These are phyloP conservation scores for Alliaria petiolata DNA, from an alignment of 345 rosid genomes.

Conservation along the genomic window DNA sequence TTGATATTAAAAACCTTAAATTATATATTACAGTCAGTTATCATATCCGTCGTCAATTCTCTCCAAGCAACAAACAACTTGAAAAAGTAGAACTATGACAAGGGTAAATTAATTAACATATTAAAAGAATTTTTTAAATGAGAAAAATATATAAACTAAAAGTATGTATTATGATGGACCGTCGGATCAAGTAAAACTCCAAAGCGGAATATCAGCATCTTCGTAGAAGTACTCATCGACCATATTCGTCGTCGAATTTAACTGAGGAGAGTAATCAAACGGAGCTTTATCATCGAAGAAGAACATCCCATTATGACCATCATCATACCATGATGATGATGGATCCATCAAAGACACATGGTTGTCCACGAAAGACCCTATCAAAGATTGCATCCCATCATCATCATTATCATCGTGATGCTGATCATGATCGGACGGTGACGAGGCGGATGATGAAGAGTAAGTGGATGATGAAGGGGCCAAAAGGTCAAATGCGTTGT, in stretches of 20 bases:
- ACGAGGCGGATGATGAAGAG: conserved; percentile 28
- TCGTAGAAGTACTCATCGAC: conserved; percentile 53
- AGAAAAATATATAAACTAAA: neutral
- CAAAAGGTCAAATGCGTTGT: conserved; percentile 17
- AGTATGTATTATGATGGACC: conserved; percentile 10
- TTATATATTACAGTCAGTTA: neutral
- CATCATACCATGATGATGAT: conserved; percentile 38
- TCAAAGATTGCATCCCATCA: conserved; percentile 40
- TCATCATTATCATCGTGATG: conserved; percentile 35
- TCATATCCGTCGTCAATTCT: conserved; percentile 14
- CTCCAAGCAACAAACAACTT: conserved; percentile 25
- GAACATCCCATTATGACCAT: conserved; percentile 36
- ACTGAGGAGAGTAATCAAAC: conserved; percentile 37
- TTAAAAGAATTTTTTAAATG: conserved; percentile 14
- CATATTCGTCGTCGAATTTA: conserved; percentile 16
- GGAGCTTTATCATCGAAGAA: conserved; percentile 30
- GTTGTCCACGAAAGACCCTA: conserved; percentile 25
- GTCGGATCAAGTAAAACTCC: conserved; percentile 64
- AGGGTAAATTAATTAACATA: conserved; percentile 11
- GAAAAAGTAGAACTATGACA: neutral
- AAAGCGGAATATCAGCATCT: conserved; percentile 64
- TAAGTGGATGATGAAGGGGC: conserved; percentile 20
- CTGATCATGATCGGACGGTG: conserved; percentile 32
- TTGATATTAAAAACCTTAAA: neutral
- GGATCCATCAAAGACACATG: conserved; percentile 37